Evolutionary conservation across 2,329 filamentous ascomycete genomes (phyloP).

Genomic region (Bertia moriformis): DNA sequence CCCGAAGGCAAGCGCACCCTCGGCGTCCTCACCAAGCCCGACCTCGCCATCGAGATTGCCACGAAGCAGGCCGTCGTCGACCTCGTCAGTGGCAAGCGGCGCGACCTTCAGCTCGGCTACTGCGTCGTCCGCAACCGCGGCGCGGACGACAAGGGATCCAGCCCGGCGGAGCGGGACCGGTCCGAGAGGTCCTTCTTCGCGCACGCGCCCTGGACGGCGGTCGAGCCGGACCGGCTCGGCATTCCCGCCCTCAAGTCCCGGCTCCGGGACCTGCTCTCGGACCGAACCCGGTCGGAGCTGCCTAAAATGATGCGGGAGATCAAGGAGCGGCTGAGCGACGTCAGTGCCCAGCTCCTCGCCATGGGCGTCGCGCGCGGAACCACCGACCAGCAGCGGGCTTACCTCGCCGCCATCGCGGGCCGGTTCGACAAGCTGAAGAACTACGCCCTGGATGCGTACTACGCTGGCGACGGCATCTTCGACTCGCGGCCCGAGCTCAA

Average conservation of each 20-base stretch:
- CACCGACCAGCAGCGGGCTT: conserved; percentile 15
- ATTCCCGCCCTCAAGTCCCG: conserved; percentile 17
- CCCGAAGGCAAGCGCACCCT: conserved; percentile 28
- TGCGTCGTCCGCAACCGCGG: conserved; percentile 34
- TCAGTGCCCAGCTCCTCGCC: conserved; percentile 8
- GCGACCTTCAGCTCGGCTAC: conserved; percentile 27
- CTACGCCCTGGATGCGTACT: conserved; percentile 18
- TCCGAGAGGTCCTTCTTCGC: conserved; percentile 12
- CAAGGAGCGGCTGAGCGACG: too few species aligned
- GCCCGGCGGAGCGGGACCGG: conserved; percentile 8
- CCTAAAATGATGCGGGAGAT: conserved; percentile 12
- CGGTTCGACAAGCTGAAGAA: conserved; percentile 12
- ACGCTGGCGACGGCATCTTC: conserved; percentile 15
- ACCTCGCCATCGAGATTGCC: conserved; percentile 21
- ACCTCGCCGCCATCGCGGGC: conserved; percentile 16
- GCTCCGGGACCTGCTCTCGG: conserved; percentile 18
- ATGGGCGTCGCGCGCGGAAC: conserved; percentile 16
- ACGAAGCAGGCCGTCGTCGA: conserved; percentile 21
- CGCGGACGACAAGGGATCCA: conserved; percentile 11
- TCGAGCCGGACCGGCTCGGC: neutral
- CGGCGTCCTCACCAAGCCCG: conserved; percentile 42
- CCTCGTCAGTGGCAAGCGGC: conserved; percentile 16
- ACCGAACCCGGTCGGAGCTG: conserved; percentile 13
- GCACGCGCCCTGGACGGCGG: conserved; percentile 15
- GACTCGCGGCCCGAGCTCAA: conserved; percentile 9